A percentile compares a stretch with the other conserved stretches of the same genome.
Conservation (phyloP, 495 filamentous ascomycete genomes). For the Tuber calosporum region DNA sequence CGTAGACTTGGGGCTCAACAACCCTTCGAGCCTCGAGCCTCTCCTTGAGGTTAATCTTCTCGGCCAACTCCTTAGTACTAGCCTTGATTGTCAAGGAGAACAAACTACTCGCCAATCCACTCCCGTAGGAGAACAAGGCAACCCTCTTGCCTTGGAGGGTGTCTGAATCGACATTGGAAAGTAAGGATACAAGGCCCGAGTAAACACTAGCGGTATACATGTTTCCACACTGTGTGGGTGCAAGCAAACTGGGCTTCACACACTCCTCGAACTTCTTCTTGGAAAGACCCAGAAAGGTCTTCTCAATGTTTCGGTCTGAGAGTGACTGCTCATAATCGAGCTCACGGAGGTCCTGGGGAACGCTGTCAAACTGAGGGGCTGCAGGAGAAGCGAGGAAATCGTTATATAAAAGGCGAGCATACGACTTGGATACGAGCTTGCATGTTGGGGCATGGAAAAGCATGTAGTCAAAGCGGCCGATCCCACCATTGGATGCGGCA, state of each 20-base stretch:
- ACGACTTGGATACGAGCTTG: slow-evolving; percentile 95
- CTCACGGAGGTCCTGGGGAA: slow-evolving; percentile 76
- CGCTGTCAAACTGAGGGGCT: slow-evolving; percentile 70
- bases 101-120: slow-evolving; percentile 80
- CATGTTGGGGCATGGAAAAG: slow-evolving; percentile 94
- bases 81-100: slow-evolving; percentile 81
- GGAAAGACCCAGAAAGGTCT: slow-evolving; percentile 87
- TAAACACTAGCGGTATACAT: slow-evolving; percentile 98
- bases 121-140: slow-evolving; percentile 91
- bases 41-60: slow-evolving; percentile 72
- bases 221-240: slow-evolving; percentile 93
- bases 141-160: slow-evolving; percentile 75
- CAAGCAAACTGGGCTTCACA: slow-evolving; percentile 74
- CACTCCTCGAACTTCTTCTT: slow-evolving; percentile 94
- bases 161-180: slow-evolving; percentile 64
- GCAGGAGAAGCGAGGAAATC: slow-evolving; percentile 78
- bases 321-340: slow-evolving; percentile 79
- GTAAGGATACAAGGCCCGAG: slow-evolving; percentile 68
- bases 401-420: slow-evolving; percentile 91
- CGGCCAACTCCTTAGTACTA: slow-evolving; percentile 63
- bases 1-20: slow-evolving; percentile 77
- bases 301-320: slow-evolving; percentile 89
- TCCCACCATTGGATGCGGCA: slow-evolving; percentile 55
- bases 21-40: slow-evolving; percentile 63
- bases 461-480: slow-evolving; percentile 95